Evolutionary conservation across 805 yeast species (phyloP), one percentile per base, ranked within the genome.

Genomic region (Schizosaccharomyces octosporus): DNA sequence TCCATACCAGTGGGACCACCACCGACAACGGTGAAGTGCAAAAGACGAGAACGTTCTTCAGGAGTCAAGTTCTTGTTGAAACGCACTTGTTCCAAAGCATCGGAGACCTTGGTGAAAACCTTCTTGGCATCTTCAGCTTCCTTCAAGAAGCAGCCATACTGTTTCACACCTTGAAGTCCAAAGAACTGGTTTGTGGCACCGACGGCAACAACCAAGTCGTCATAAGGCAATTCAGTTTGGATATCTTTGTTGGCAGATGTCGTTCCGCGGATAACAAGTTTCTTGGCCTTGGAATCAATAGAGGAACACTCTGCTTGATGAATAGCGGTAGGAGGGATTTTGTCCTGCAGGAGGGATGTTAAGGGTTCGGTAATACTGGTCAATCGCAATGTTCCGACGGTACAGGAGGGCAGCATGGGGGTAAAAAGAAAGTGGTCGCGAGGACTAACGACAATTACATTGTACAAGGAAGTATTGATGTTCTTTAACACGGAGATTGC

Each of bases 181-280:
- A 88, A 90, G 60, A 96, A 89, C 64, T 90, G 85, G 67, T 93
- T 93, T 72, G 85, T 85, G 62, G 97, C 95, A 72, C 97, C 97
- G 63, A 90, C 95, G 64, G 95, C 95, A 64, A 87, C 78, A 58
- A 89, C 93, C 66, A 89, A 78, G 72, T 86, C 85, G 71, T 89
- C 97, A 70, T 85, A 89, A 64, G 76, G 67, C 72, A 84, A 64
- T 78, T 73, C 66, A 63, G 74, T 75, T 62, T 75, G 72, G 61
- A 72, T 72, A 57, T 72, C 70, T 61, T 74, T 68, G 51, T 71
- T 73, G 62, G 70, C 64, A 55, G 65, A 64, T 39, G 66, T 63
- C 63, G 67, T 65, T 61, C 64, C 70, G 41, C 67, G 63, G 67
- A 89, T 76, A 61, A 79, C 78, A 61, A 90, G 75, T 61, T 76